Conservation (phyloP, 257 asterid genomes). For the Ocimum tenuiflorum region DNA sequence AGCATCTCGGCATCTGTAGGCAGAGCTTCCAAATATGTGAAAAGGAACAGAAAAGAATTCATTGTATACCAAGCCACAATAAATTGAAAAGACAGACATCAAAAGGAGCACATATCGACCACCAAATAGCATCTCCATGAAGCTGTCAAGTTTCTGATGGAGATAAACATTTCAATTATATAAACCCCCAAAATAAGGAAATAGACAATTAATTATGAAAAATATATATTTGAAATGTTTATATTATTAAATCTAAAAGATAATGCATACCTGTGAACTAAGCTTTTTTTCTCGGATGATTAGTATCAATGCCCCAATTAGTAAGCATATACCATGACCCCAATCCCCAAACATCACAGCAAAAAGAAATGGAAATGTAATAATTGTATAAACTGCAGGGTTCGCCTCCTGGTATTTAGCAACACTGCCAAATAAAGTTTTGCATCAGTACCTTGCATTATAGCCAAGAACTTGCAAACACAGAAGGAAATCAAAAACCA, state of each 20-base stretch:
- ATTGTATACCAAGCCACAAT: constrained; percentile 95
- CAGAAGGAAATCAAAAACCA: not conserved
- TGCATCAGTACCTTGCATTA: constrained; percentile 29
- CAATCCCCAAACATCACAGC: constrained; percentile 99
- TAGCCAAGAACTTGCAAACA: constrained; percentile 12
- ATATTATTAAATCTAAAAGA: not conserved
- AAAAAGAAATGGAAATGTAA: constrained; percentile 96
- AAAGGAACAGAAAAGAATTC: constrained; percentile 96
- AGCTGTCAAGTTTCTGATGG: constrained; percentile 93
- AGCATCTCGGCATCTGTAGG: constrained; percentile 79
- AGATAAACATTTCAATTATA: constrained; percentile 13
- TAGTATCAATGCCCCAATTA: constrained; percentile 76
- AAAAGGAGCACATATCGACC: constrained; percentile 89
- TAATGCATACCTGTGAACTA: constrained; percentile 69
- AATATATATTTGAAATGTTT: constrained; percentile 5
- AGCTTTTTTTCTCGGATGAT: constrained; percentile 67
- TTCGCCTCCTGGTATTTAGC: constrained; percentile 96
- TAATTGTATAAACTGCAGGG: constrained; percentile 88
- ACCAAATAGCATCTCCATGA: constrained; percentile 99
- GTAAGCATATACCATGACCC: constrained; percentile 97
- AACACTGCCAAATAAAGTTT: constrained; percentile 50
- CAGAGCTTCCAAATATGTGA: constrained; percentile 93
- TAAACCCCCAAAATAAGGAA: not conserved
- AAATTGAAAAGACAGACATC: constrained; percentile 91
- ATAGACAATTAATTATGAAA: not conserved